Conservation (phyloP, 2,329 filamentous ascomycete genomes). For the Fusarium equiseti region DNA sequence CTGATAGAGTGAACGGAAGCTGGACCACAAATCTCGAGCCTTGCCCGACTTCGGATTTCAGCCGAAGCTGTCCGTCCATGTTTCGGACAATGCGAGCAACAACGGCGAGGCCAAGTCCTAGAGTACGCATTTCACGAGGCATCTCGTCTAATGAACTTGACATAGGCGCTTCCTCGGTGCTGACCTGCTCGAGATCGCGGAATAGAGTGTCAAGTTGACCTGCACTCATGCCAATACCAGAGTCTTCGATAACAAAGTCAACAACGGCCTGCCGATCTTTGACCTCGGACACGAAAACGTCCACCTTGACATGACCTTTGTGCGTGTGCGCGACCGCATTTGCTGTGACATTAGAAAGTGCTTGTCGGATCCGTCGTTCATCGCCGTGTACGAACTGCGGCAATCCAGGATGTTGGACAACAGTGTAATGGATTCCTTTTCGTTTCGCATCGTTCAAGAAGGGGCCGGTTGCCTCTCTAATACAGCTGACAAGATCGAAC, state of each 20-base stretch:
- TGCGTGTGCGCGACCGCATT: conserved; percentile 87
- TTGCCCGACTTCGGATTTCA: conserved; percentile 85
- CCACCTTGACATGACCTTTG: conserved; percentile 75
- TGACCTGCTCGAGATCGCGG: conserved; percentile 70
- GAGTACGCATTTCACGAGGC: conserved; percentile 57
- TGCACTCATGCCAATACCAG: conserved; percentile 78
- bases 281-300: conserved; percentile 72
- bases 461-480: conserved; percentile 81
- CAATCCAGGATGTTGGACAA: conserved; percentile 75
- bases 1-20: conserved; percentile 76
- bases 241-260: conserved; percentile 82
- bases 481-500: conserved; percentile 77
- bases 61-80: conserved; percentile 87
- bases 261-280: conserved; percentile 70
- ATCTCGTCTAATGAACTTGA: conserved; percentile 44
- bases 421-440: conserved; percentile 78
- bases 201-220: conserved; percentile 69
- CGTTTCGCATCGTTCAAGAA: conserved; percentile 80
- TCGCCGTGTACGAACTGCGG: conserved; percentile 82
- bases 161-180: conserved; percentile 56
- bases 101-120: conserved; percentile 87
- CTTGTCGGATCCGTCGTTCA: conserved; percentile 82
- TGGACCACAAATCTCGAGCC: conserved; percentile 87
- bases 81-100: conserved; percentile 90
- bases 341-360: conserved; percentile 83